Conservation (phyloP, 352 stramenopile species). For the Phytophthora tentaculata region DNA sequence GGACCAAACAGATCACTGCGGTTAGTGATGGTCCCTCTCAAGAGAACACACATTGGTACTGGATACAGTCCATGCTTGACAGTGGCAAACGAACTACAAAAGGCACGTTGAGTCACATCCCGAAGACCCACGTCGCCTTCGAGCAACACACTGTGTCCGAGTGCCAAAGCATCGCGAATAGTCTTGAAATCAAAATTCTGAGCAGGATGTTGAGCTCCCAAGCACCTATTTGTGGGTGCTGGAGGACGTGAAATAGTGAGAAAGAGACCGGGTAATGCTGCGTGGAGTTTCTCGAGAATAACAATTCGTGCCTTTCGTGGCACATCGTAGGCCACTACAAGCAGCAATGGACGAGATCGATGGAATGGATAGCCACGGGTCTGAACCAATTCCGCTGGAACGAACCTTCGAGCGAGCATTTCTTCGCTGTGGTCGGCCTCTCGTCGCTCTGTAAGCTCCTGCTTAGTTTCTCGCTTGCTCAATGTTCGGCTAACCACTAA, state of each 20-base stretch:
- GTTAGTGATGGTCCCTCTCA: constrained; percentile 61
- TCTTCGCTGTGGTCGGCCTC: constrained; percentile 47
- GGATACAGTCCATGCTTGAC: constrained; percentile 74
- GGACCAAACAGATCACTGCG: constrained; percentile 33
- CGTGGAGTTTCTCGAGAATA: constrained; percentile 53
- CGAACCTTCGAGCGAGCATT: constrained; percentile 58
- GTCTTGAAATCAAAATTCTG: constrained; percentile 41
- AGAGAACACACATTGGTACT: constrained; percentile 64
- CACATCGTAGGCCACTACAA: constrained; percentile 77
- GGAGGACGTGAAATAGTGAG: constrained; percentile 59
- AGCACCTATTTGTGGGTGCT: constrained; percentile 11
- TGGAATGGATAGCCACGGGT: constrained; percentile 35
- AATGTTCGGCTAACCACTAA: constrained; percentile 50
- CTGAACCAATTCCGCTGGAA: constrained; percentile 54
- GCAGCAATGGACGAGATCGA: constrained; percentile 61
- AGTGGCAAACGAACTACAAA: constrained; percentile 64
- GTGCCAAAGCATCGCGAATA: constrained; percentile 43
- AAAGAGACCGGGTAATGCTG: constrained; percentile 74
- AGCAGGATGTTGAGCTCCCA: constrained; percentile 5
- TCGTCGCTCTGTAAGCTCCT: constrained; percentile 49
- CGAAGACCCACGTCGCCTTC: constrained; percentile 80
- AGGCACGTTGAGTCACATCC: constrained; percentile 59
- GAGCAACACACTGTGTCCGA: constrained; percentile 73
- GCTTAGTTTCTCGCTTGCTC: constrained; percentile 48
- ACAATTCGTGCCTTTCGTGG: constrained; percentile 40